Percentiles rank a stretch among this genome's conserved stretches.
Conservation (phyloP, 176 grass and related monocot species). For the Ampelocalamus luodianensis region DNA sequence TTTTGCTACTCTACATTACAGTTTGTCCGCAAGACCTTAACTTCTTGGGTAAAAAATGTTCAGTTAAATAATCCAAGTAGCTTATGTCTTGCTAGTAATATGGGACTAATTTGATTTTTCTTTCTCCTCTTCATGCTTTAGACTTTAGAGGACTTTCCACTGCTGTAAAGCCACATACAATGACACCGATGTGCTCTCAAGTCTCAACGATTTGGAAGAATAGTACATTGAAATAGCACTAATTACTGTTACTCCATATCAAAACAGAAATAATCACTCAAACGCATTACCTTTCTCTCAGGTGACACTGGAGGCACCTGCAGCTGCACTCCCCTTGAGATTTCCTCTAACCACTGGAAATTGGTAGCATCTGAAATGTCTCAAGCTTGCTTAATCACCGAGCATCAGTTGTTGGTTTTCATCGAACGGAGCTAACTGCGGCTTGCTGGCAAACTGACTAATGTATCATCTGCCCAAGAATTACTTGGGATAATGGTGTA, state of each 20-base stretch:
- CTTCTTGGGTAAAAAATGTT: not conserved
- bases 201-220: not conserved
- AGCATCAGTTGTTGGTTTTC: not conserved
- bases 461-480: not conserved
- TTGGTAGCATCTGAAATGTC: conserved; percentile 35
- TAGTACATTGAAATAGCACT: not conserved
- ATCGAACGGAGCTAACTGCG: not conserved
- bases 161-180: not conserved
- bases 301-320: conserved; percentile 53
- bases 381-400: not conserved
- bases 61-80: not conserved
- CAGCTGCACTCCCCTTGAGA: conserved; percentile 25
- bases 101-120: not conserved
- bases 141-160: not conserved
- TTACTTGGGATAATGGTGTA: not conserved
- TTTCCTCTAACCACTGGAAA: conserved; percentile 41
- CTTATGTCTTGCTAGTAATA: not conserved
- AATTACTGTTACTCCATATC: not conserved
- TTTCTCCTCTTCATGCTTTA: not conserved
- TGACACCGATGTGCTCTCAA: not conserved
- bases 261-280: not conserved
- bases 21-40: not conserved
- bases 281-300: conserved; percentile 11
- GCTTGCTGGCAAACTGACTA: not conserved
- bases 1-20: not conserved